phyloP scores from a whole-genome alignment of 257 asterid genomes.

The Paraleonurus japonicus region DNA sequence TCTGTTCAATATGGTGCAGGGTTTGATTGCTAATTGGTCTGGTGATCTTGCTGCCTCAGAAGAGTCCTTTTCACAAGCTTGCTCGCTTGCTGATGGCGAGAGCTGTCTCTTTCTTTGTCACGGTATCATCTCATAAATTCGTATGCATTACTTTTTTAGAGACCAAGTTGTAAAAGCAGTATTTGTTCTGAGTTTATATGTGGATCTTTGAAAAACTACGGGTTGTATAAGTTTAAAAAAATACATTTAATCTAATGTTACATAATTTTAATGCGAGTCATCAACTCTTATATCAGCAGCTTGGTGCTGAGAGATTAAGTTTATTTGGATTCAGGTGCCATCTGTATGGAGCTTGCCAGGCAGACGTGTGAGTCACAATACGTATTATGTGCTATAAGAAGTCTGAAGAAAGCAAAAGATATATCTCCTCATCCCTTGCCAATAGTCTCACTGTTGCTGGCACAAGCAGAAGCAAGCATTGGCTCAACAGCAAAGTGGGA shows the following conservation, averaged over 20 bases:
- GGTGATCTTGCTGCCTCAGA: conserved; percentile 72
- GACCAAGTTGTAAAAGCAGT: not conserved
- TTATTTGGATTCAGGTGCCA: conserved; percentile 54
- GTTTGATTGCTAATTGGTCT: conserved; percentile 61
- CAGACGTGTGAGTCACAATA: conserved; percentile 67
- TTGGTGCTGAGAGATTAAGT: not conserved
- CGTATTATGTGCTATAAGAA: conserved; percentile 59
- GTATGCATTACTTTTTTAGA: conserved; percentile 13
- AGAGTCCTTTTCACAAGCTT: conserved; percentile 67
- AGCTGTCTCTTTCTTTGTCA: conserved; percentile 73
- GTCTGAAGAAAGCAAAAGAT: conserved; percentile 73
- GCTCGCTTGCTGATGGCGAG: conserved; percentile 60
- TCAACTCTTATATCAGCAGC: no score
- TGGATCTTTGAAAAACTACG: not conserved
- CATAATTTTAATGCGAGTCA: not conserved
- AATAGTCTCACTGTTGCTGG: conserved; percentile 63
- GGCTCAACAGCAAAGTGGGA: conserved; percentile 78
- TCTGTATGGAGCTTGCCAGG: conserved; percentile 89
- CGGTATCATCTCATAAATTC: conserved; percentile 48
- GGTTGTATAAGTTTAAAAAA: not conserved
- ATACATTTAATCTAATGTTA: not conserved
- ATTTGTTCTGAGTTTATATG: not conserved
- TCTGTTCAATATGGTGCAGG: conserved; percentile 67
- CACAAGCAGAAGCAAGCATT: conserved; percentile 92
- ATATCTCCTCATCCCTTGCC: conserved; percentile 53